Evolutionary conservation across 1,139 yeast genomes (phyloP), one percentile per base, ranked within the genome.

Genomic region (Candida freyschussii): DNA sequence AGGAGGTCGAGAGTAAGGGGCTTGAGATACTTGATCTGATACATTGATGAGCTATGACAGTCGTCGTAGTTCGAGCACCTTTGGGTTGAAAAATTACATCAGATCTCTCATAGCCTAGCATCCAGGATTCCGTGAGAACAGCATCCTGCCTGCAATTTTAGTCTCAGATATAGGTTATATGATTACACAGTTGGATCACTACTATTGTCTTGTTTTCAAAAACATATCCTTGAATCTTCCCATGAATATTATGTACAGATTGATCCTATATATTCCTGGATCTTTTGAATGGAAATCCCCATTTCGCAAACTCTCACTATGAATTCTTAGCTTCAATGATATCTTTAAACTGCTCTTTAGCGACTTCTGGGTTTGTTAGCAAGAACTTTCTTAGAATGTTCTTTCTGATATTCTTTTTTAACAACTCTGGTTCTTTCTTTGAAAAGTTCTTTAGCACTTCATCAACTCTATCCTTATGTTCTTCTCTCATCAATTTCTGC

Each of bases 351-450:
- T 41, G 40, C 23, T 31, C 42, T 34, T 33, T 46, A 9, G 52
- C 50, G 18, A 28, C 27, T 12, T 35, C 41, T 5, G 49, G 34
- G 22, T 41, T 40, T 22, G 34, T 45, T 24, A 49, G 37, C 19
- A 73, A 55, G 48, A 63, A 70, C 53, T 74, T 75, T 48, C 77
- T 64, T 44, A 75, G 49, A 31, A 74, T 53, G 50, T 75, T 75
- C 59, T 72, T 75, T 44, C 61, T 68, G 12, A 72, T 67, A 48
- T 63, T 64, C 40, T 59, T 65, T 52, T 70, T 65, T 35, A 72
- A 47, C 36, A 44, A 17, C 27, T 48, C 55, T 21, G 64, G 60
- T 18, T 53, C 52, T 31, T 44, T 39, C 34, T 45, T 40, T 15
- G 50, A 41, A 23, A 47, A 36, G 37, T 53, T 45, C 40, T 46